phyloP scores from a whole-genome alignment of 2,329 filamentous ascomycete genomes.

The Beauveria medogensis region DNA sequence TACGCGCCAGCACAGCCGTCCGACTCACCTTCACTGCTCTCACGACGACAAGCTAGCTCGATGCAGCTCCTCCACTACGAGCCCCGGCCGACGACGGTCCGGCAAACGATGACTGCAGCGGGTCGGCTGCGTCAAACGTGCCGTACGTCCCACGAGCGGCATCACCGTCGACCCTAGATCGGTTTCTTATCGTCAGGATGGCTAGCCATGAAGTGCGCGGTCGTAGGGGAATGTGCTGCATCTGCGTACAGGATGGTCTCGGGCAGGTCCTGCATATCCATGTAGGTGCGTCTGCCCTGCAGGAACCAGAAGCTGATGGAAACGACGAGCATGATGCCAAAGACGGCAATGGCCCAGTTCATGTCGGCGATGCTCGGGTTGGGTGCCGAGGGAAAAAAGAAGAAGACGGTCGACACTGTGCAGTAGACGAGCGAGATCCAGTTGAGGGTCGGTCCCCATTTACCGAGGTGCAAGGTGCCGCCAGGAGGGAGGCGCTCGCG shows the following conservation, averaged over 20 bases:
- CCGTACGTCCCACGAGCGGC: neutral
- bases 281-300: constrained; percentile 30
- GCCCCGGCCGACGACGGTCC: neutral
- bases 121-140: neutral
- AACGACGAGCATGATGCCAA: constrained; percentile 45
- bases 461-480: constrained; percentile 36
- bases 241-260: constrained; percentile 14
- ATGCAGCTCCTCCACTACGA: neutral
- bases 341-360: constrained; percentile 51
- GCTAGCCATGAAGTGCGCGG: neutral
- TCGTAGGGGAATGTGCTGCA: neutral
- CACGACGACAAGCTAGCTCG: neutral
- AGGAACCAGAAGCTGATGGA: constrained; percentile 42
- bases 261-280: constrained; percentile 16
- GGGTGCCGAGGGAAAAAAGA: constrained; percentile 42
- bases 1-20: neutral
- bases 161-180: constrained; percentile 2
- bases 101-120: neutral
- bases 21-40: neutral
- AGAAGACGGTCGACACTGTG: constrained; percentile 43
- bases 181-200: constrained; percentile 9
- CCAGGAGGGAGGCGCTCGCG: constrained; percentile 43
- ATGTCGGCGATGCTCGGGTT: constrained; percentile 40
- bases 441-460: constrained; percentile 35
- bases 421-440: constrained; percentile 45